Percentiles rank a stretch among this genome's conserved stretches.
Evolutionary conservation across 805 yeast species (phyloP).

Genomic region (Myxozyma geophila): DNA sequence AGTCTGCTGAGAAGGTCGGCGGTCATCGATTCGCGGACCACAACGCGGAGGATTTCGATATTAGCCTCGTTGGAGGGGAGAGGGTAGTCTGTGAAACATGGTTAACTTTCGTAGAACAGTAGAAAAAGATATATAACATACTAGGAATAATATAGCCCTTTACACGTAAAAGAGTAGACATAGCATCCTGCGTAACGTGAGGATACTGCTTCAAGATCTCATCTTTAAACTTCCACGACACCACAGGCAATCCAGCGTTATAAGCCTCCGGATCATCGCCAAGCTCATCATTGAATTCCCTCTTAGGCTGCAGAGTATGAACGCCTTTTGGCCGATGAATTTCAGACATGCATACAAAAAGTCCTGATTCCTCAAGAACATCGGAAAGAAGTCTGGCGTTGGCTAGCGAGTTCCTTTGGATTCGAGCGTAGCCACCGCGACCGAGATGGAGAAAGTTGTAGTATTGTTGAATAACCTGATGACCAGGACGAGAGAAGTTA

Average conservation of each 20-base stretch:
- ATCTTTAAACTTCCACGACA: constrained; percentile 75
- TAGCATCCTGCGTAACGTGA: constrained; percentile 77
- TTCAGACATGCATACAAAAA: constrained; percentile 74
- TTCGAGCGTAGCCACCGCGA: constrained; percentile 65
- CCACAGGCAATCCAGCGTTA: constrained; percentile 85
- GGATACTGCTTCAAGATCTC: constrained; percentile 65
- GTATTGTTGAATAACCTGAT: constrained; percentile 87
- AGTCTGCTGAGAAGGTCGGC: constrained; percentile 58
- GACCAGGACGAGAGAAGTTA: constrained; percentile 91
- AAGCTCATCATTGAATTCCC: constrained; percentile 27
- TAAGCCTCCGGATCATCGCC: constrained; percentile 47
- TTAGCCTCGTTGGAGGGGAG: constrained; percentile 65
- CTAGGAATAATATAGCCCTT: constrained; percentile 74
- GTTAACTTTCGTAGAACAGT: neutral
- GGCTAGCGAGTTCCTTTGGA: constrained; percentile 64
- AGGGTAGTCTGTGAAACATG: constrained; percentile 60
- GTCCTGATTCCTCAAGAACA: constrained; percentile 65
- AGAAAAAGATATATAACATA: neutral
- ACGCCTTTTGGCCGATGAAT: constrained; percentile 65
- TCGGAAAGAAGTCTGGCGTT: constrained; percentile 71
- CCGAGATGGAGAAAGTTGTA: constrained; percentile 77
- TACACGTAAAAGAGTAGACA: constrained; percentile 73
- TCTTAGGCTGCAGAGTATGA: constrained; percentile 37
- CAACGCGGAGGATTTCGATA: constrained; percentile 79
- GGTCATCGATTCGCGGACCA: constrained; percentile 72